Conservation (phyloP, 768 basidiomycete genomes). For the Strobilomyces echinocephalus region DNA sequence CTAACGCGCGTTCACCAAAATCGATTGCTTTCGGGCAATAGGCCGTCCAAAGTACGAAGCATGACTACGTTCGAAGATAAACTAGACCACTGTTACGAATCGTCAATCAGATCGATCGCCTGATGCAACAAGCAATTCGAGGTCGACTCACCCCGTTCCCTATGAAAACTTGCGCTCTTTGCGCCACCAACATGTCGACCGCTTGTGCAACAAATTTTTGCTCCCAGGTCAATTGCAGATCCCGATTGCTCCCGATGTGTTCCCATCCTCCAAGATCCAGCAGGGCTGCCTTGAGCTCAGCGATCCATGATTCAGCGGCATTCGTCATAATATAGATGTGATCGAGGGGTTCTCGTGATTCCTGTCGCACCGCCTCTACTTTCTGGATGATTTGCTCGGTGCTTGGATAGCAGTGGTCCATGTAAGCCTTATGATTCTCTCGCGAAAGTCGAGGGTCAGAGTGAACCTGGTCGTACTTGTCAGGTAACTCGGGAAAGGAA, state of each 20-base stretch:
- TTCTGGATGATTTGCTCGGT: conserved; percentile 38
- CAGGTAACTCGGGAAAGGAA: conserved; percentile 34
- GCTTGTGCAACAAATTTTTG: conserved; percentile 43
- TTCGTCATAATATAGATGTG: conserved; percentile 48
- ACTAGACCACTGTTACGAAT: conserved; percentile 34
- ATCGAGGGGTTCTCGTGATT: conserved; percentile 24
- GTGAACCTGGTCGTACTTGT: conserved; percentile 31
- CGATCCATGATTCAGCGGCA: conserved; percentile 37
- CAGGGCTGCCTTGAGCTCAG: conserved; percentile 34
- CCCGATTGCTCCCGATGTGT: conserved; percentile 35
- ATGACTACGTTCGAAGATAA: conserved; percentile 38
- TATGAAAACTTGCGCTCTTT: conserved; percentile 43
- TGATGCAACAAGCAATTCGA: neutral
- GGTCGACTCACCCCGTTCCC: conserved; percentile 46
- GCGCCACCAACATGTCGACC: conserved; percentile 47
- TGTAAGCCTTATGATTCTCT: conserved; percentile 26
- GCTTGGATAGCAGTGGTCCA: conserved; percentile 39
- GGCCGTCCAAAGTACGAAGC: conserved; percentile 30
- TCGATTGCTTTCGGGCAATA: conserved; percentile 26
- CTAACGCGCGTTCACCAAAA: conserved; percentile 37
- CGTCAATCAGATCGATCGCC: neutral
- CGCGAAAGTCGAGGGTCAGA: conserved; percentile 22
- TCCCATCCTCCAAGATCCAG: conserved; percentile 32
- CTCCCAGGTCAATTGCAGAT: conserved; percentile 38
- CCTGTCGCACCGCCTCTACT: conserved; percentile 31